phyloP scores from a whole-genome alignment of 495 filamentous ascomycete species.

The Paragyromitra xinjiangensis region DNA sequence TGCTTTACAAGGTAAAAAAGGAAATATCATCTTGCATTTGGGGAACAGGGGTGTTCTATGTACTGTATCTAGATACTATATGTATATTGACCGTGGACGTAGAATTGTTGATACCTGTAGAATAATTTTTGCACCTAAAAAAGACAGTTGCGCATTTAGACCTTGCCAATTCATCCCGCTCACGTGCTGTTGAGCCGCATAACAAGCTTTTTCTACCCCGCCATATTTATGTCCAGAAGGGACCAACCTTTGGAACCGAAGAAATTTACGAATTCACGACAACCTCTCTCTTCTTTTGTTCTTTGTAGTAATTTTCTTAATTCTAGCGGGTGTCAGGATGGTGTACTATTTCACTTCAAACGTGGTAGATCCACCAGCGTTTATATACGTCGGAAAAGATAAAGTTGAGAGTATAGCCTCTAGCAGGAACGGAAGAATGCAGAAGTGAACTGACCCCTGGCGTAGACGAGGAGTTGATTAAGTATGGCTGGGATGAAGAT shows the following conservation, averaged over 20 bases:
- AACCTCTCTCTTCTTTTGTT: slow-evolving; percentile 1
- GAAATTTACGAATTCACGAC: background rate
- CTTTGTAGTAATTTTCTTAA: background rate
- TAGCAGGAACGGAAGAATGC: slow-evolving; percentile 11
- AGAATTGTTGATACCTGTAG: background rate
- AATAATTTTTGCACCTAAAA: background rate
- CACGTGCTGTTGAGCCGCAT: slow-evolving; percentile 41
- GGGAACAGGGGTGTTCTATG: background rate
- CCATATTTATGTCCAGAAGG: background rate
- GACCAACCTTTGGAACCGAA: background rate
- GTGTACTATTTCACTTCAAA: slow-evolving; percentile 96
- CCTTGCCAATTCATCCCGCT: background rate
- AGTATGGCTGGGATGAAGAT: slow-evolving; percentile 90
- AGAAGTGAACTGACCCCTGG: slow-evolving; percentile 24
- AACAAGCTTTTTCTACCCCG: slow-evolving; percentile 23
- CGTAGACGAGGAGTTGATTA: slow-evolving; percentile 94
- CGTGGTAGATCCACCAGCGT: slow-evolving; percentile 76
- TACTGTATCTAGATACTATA: slow-evolving; percentile 8
- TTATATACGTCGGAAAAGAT: slow-evolving; percentile 96
- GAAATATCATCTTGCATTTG: slow-evolving; percentile 1
- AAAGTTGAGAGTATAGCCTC: slow-evolving; percentile 88
- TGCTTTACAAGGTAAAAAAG: background rate
- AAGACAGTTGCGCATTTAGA: background rate
- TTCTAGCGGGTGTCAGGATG: slow-evolving; percentile 65
- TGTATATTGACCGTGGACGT: background rate